Evolutionary conservation across 768 basidiomycete genomes (phyloP).

Genomic region (Tubosaeta sp.): DNA sequence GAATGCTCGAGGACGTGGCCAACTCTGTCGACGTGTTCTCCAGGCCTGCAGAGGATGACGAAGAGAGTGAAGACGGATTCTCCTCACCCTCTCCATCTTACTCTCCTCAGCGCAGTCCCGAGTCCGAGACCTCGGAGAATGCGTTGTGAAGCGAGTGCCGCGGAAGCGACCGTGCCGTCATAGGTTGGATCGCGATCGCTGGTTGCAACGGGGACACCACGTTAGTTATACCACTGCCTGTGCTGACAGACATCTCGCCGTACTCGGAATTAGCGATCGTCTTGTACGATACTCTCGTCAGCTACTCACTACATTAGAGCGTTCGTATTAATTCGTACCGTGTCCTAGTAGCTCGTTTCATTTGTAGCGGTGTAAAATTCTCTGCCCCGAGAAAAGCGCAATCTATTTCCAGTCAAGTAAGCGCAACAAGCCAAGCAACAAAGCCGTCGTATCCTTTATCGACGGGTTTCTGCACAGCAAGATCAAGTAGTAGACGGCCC

Average conservation of each 20-base stretch:
- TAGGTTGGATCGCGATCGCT: not conserved
- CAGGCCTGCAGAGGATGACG: not conserved
- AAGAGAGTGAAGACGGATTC: not conserved
- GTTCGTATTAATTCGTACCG: not conserved
- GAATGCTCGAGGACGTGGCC: conserved; percentile 19
- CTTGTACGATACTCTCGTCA: not conserved
- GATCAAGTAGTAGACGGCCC: conserved; percentile 25
- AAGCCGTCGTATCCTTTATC: conserved; percentile 18
- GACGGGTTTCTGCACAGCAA: conserved; percentile 27
- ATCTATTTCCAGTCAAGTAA: conserved; percentile 29
- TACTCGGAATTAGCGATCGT: not conserved
- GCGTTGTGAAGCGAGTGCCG: not conserved
- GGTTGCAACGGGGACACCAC: not conserved
- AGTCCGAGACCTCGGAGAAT: not conserved
- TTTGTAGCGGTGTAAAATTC: not conserved
- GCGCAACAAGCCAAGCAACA: conserved; percentile 23
- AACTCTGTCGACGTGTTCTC: conserved; percentile 14
- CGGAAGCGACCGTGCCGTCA: not conserved
- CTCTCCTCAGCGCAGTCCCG: not conserved
- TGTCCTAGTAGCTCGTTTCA: not conserved
- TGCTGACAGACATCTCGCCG: not conserved
- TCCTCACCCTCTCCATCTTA: conserved; percentile 2
- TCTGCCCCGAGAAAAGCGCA: too few relatives aligned
- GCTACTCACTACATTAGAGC: not conserved
- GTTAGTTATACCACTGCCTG: not conserved